Conservation (phyloP, 2,329 filamentous ascomycete species). For the Penicillium sp. region DNA sequence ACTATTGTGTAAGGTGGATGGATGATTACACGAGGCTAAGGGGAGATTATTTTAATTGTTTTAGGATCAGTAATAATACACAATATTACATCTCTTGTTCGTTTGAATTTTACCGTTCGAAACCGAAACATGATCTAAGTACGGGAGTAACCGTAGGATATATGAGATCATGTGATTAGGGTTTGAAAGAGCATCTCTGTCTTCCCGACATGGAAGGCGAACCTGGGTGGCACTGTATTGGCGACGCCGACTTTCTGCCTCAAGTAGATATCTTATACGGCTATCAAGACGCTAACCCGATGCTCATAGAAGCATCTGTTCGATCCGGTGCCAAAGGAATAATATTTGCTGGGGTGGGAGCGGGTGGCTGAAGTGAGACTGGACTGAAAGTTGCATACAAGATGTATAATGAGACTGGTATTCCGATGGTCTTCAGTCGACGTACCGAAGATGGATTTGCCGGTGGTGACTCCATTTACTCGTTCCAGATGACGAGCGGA, state of each 20-base stretch:
- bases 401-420: not conserved
- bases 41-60: too few species aligned
- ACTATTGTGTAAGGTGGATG: too few species aligned
- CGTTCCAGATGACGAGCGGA: not conserved
- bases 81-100: too few species aligned
- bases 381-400: not conserved
- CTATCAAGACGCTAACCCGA: not conserved
- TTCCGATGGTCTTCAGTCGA: not conserved
- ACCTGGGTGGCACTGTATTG: too few species aligned
- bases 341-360: slow-evolving; percentile 4
- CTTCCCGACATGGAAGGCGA: too few species aligned
- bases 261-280: slow-evolving; percentile 5
- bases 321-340: not conserved
- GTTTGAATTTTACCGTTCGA: too few species aligned
- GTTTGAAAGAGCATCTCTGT: too few species aligned
- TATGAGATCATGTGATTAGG: too few species aligned
- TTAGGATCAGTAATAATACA: too few species aligned
- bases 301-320: not conserved
- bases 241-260: not conserved
- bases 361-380: not conserved
- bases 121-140: too few species aligned
- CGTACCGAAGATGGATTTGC: not conserved
- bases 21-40: too few species aligned
- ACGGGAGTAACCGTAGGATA: too few species aligned
- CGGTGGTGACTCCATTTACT: not conserved